Evolutionary conservation across 2,329 filamentous ascomycete genomes (phyloP).

Genomic region (Aulographum hederae): DNA sequence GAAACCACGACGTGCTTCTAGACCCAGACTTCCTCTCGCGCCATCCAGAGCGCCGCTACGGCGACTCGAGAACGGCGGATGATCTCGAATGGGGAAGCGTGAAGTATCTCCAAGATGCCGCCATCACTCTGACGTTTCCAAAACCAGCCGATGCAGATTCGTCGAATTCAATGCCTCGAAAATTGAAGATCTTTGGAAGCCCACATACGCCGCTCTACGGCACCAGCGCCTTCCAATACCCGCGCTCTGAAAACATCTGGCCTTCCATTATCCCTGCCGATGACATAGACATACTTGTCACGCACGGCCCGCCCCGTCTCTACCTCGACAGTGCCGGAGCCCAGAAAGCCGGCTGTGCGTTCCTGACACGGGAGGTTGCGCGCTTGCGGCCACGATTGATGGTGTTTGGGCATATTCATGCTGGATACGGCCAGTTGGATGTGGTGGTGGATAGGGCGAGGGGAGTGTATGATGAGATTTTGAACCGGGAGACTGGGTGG

Average conservation of each 20-base stretch:
- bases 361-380: constrained; percentile 14
- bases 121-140: neutral
- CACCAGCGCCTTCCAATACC: constrained; percentile 25
- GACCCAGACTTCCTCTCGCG: constrained; percentile 6
- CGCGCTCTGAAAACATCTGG: constrained; percentile 10
- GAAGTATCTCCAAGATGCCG: neutral
- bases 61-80: neutral
- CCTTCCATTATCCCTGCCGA: constrained; percentile 5
- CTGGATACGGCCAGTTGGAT: constrained; percentile 13
- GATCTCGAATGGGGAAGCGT: neutral
- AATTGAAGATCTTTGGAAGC: neutral
- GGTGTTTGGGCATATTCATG: constrained; percentile 23
- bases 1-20: constrained; percentile 10
- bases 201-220: neutral
- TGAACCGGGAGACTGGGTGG: too few species aligned
- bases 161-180: too few species aligned
- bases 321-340: constrained; percentile 17
- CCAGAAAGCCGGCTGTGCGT: constrained; percentile 11
- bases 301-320: constrained; percentile 18
- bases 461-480: too few species aligned
- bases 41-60: neutral
- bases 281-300: constrained; percentile 20
- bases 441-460: too few species aligned
- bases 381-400: constrained; percentile 15
- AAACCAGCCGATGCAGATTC: neutral